These are phyloP conservation scores for Entoloma clypeatum DNA, from an alignment of 1,284 basidiomycete genomes.

Conservation along the genomic window DNA sequence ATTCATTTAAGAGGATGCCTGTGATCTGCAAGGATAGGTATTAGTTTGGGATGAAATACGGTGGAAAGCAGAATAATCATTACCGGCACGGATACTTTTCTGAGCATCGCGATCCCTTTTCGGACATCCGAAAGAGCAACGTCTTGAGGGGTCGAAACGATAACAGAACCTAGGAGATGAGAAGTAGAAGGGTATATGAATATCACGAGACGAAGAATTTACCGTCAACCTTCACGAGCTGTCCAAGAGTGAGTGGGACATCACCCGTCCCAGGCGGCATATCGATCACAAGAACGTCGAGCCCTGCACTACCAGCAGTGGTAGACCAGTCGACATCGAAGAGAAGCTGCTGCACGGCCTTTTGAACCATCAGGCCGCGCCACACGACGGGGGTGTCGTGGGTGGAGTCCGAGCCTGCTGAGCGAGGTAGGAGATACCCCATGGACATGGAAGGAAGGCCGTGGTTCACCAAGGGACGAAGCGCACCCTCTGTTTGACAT, in stretches of 20 bases:
- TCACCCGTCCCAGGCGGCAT: conserved; percentile 99
- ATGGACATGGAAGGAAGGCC: conserved; percentile 96
- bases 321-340: conserved; percentile 94
- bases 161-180: conserved; percentile 65
- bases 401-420: conserved; percentile 38
- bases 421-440: conserved; percentile 75
- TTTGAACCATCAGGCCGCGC: conserved; percentile 99
- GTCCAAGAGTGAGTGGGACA: conserved; percentile 89
- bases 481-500: conserved; percentile 58
- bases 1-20: conserved; percentile 89
- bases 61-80: conserved; percentile 21
- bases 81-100: conserved; percentile 87
- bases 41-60: not conserved
- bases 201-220: conserved; percentile 14
- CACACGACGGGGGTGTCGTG: conserved; percentile 85
- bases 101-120: conserved; percentile 93
- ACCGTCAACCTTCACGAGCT: conserved; percentile 89
- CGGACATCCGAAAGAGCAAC: conserved; percentile 90
- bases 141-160: conserved; percentile 95
- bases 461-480: conserved; percentile 87
- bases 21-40: conserved; percentile 58
- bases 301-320: conserved; percentile 35
- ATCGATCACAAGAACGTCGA: conserved; percentile 91
- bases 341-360: conserved; percentile 93
- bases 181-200: not conserved